Evolutionary conservation across 2,329 filamentous ascomycete genomes (phyloP).

Genomic region (Cladophialophora chaetospira): DNA sequence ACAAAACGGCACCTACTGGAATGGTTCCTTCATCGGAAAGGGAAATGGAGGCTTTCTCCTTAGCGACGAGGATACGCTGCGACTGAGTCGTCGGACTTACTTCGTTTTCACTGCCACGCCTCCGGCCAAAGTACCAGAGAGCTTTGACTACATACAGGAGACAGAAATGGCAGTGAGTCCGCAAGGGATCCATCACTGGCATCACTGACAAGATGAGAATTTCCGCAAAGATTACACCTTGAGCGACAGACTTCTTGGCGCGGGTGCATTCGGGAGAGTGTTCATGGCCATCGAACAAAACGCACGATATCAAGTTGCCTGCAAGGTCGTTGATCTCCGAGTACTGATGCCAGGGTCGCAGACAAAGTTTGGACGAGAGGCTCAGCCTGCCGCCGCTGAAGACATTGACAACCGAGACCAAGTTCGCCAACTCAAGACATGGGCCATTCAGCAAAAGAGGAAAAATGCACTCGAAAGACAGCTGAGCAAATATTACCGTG

Average conservation of each 20-base stretch:
- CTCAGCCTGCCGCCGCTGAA: constrained; percentile 29
- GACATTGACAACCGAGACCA: constrained; percentile 24
- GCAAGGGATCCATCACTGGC: background rate
- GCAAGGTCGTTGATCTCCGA: constrained; percentile 48
- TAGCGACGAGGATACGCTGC: constrained; percentile 42
- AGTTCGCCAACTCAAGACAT: constrained; percentile 26
- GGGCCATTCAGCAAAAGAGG: constrained; percentile 29
- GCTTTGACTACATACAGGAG: constrained; percentile 37
- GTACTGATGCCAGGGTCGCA: constrained; percentile 29
- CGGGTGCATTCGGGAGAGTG: constrained; percentile 47
- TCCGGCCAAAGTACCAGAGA: constrained; percentile 2
- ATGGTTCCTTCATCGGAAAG: constrained; percentile 40
- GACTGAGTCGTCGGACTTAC: constrained; percentile 33
- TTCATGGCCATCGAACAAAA: constrained; percentile 44
- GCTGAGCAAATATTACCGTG: constrained; percentile 40
- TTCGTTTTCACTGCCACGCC: constrained; percentile 31
- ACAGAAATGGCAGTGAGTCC: constrained; percentile 41
- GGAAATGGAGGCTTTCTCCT: constrained; percentile 41
- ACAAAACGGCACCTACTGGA: constrained; percentile 45
- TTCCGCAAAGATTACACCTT: constrained; percentile 41
- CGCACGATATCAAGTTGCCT: constrained; percentile 43
- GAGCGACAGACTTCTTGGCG: constrained; percentile 44
- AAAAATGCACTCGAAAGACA: constrained; percentile 35
- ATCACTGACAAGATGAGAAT: constrained; percentile 33
- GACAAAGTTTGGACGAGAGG: constrained; percentile 12